Base-by-base conservation (phyloP, 2,329 filamentous ascomycete genomes). In the Grosmannia clavigera region DNA sequence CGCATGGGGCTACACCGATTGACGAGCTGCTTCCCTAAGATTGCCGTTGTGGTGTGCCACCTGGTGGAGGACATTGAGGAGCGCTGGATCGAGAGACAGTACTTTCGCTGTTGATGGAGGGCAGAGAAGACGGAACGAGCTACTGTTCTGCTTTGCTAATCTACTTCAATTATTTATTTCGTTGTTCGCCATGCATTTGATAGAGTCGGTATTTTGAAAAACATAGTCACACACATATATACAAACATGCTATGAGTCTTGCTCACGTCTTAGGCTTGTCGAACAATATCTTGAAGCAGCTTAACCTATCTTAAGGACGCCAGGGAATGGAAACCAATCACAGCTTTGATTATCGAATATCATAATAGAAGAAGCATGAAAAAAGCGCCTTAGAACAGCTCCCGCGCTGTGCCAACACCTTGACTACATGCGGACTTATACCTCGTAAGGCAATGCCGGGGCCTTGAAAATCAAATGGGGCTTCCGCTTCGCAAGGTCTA, bases 11-110 rank as follows among this genome's bases (percentile, higher is more conserved):
- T 97, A 63, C 90, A 94, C 69, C 81, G 94, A 64, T 75, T 99
- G 67, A 88, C 90, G 63, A 90, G 86, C 61, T 94, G 96, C 3
- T 99, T 94, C 68, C 91, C 94, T 0, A 85, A 86, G 5, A 86
- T 97, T 56, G 87, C 86, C 58, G 87, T 96, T 22, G 90, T 97
- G 22, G 86, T 96, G 33, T 90, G 89, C 65, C 86, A 86, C 63
- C 81, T 96, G 67, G 84, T 92, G 33, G 82, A 86, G 60, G 90
- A 95, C 66, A 83, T 87, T 63, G 90, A 96, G 73, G 84, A 87
- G 65, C 81, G 92, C 64, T 97, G 92, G 92, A 83, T 96, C 55
- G 92, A 96, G 76, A 85, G 83, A 70, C 84, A 85, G 68, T 97
- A 96, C 72, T 87, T 96, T 70, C 85, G 92, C n/a, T 95, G 91